Conservation (phyloP, 1,284 basidiomycete species). For the Sporisorium graminicola region DNA sequence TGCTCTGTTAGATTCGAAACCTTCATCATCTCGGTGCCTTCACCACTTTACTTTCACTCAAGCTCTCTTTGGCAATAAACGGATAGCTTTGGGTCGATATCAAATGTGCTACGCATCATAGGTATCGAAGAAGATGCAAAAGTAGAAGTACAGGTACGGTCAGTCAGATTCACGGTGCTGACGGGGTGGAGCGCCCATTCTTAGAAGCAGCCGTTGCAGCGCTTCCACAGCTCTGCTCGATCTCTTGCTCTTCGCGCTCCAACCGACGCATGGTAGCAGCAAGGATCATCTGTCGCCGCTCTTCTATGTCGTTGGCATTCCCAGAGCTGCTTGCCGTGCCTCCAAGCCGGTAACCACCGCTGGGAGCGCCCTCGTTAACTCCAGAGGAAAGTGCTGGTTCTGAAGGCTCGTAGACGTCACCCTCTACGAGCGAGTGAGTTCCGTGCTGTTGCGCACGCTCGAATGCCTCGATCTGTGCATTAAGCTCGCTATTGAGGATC, state of each 20-base stretch:
- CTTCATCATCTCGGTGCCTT: too few species aligned
- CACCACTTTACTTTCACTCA: too few species aligned
- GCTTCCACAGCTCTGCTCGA: slow-evolving; percentile 46
- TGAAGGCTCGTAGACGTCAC: slow-evolving; percentile 50
- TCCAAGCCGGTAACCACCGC: slow-evolving; percentile 18
- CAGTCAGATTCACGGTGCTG: slow-evolving; percentile 5
- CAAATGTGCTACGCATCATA: too few species aligned
- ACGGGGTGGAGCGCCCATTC: slow-evolving; percentile 5
- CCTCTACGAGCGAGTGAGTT: slow-evolving; percentile 34
- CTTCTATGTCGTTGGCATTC: slow-evolving; percentile 11
- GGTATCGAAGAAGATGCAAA: too few species aligned
- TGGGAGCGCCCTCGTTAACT: background rate
- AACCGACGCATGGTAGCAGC: slow-evolving; percentile 53
- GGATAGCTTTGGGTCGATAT: too few species aligned
- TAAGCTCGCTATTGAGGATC: slow-evolving; percentile 61
- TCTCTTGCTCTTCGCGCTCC: slow-evolving; percentile 48
- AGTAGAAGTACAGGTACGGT: slow-evolving; percentile 3
- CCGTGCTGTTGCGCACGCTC: slow-evolving; percentile 37
- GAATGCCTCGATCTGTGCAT: slow-evolving; percentile 60
- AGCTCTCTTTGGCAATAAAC: too few species aligned
- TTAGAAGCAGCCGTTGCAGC: slow-evolving; percentile 14
- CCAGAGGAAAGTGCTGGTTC: slow-evolving; percentile 5
- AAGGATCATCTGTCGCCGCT: slow-evolving; percentile 46
- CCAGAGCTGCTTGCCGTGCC: background rate
- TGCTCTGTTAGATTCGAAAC: too few species aligned